Evolutionary conservation across 805 yeast genomes (phyloP).

Genomic region (Ogataea trehalophila): DNA sequence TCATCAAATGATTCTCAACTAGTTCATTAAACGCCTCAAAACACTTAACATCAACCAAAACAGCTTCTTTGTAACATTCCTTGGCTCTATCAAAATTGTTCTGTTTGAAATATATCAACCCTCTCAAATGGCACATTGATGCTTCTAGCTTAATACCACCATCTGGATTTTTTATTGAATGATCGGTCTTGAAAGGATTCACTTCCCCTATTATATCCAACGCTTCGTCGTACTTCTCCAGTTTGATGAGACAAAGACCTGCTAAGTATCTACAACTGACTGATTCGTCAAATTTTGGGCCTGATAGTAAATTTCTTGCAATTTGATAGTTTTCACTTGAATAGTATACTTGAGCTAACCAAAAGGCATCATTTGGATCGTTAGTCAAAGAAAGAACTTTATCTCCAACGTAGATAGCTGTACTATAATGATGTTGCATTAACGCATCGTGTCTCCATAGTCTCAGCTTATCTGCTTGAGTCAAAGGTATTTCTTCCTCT

Average conservation of each 20-base stretch:
- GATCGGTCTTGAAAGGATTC: slow-evolving; percentile 56
- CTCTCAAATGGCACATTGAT: slow-evolving; percentile 80
- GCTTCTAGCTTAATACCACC: slow-evolving; percentile 88
- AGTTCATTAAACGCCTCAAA: slow-evolving; percentile 87
- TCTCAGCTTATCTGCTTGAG: slow-evolving; percentile 81
- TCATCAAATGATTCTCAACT: slow-evolving; percentile 62
- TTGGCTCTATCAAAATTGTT: slow-evolving; percentile 84
- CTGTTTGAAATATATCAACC: slow-evolving; percentile 74
- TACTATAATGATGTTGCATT: slow-evolving; percentile 83
- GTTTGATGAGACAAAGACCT: slow-evolving; percentile 64
- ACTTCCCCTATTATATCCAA: slow-evolving; percentile 77
- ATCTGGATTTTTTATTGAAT: slow-evolving; percentile 45
- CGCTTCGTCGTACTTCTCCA: slow-evolving; percentile 85
- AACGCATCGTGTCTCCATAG: slow-evolving; percentile 92
- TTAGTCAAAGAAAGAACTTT: slow-evolving; percentile 77
- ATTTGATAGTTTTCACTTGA: slow-evolving; percentile 71
- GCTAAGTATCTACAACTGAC: slow-evolving; percentile 79
- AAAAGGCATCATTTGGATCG: slow-evolving; percentile 91
- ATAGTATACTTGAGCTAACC: slow-evolving; percentile 90
- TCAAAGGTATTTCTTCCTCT: slow-evolving; percentile 39
- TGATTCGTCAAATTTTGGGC: slow-evolving; percentile 50
- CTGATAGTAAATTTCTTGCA: slow-evolving; percentile 65
- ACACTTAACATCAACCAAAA: slow-evolving; percentile 82
- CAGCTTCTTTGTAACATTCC: slow-evolving; percentile 82
- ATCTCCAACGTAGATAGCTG: slow-evolving; percentile 91